A percentile compares a stretch with the other conserved stretches of the same genome.
Evolutionary conservation across 2,329 filamentous ascomycete species (phyloP).

Genomic region (Hymenoscyphus scutula): DNA sequence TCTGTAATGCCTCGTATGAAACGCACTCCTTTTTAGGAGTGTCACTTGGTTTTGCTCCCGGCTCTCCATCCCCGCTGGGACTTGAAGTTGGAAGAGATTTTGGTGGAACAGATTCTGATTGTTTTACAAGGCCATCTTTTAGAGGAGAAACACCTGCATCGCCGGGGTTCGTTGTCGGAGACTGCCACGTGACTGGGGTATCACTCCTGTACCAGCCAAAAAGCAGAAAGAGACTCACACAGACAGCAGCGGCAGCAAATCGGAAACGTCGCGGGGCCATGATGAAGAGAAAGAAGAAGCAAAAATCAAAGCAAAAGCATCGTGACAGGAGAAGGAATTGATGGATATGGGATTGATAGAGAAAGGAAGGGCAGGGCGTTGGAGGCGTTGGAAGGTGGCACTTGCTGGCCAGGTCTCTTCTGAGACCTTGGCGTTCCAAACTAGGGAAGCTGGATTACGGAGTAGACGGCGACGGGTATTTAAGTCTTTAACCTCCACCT

Average conservation of each 20-base stretch:
- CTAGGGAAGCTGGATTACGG: not conserved
- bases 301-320: not conserved
- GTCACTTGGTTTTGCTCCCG: not conserved
- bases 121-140: not conserved
- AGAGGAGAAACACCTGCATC: not conserved
- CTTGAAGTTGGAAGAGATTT: not conserved
- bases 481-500: no score
- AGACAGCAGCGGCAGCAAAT: slow-evolving; percentile 13
- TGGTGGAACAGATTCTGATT: not conserved
- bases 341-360: not conserved
- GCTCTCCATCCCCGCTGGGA: not conserved
- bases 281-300: not conserved
- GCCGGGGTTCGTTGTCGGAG: not conserved
- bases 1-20: slow-evolving; percentile 27
- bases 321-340: not conserved
- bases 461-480: not conserved
- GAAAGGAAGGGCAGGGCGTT: not conserved
- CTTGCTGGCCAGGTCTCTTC: not conserved
- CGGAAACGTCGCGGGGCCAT: slow-evolving; percentile 12
- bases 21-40: slow-evolving; percentile 21
- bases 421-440: slow-evolving; percentile 1
- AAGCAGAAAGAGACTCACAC: slow-evolving; percentile 15
- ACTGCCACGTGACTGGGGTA: slow-evolving; percentile 15
- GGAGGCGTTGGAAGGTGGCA: not conserved
- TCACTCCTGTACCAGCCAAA: slow-evolving; percentile 9